phyloP scores from a whole-genome alignment of 2,329 filamentous ascomycete genomes.

The Sclerotinia borealis region DNA sequence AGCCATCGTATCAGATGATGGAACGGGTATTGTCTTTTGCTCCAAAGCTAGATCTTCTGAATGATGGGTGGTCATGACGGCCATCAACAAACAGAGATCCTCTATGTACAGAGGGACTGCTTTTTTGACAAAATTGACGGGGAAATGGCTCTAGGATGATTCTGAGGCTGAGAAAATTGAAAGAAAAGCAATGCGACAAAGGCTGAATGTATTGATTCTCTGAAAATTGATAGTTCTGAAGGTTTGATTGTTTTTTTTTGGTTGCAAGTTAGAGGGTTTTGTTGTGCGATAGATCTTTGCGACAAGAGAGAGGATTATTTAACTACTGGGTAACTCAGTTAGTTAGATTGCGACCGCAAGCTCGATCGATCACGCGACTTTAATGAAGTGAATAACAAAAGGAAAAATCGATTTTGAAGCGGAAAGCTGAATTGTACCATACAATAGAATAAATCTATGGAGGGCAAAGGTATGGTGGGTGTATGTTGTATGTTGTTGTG shows the following conservation, averaged over 20 bases:
- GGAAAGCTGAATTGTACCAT: neutral
- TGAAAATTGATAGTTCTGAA: neutral
- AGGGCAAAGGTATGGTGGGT: neutral
- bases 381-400: neutral
- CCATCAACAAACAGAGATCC: slow-evolving; percentile 38
- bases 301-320: neutral
- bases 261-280: neutral
- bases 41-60: slow-evolving; percentile 36
- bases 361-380: neutral
- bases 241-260: neutral
- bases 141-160: neutral
- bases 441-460: neutral
- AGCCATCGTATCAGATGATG: slow-evolving; percentile 45
- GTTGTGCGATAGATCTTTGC: neutral
- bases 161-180: neutral
- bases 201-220: neutral
- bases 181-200: slow-evolving; percentile 6
- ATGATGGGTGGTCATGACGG: slow-evolving; percentile 46
- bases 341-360: neutral
- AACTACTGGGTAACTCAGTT: neutral
- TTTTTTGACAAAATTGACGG: slow-evolving; percentile 8
- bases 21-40: slow-evolving; percentile 44
- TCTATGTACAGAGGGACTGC: slow-evolving; percentile 18
- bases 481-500: neutral
- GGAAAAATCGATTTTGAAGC: neutral